Conservation (phyloP, 768 basidiomycete genomes). For the Boletus pseudo-olivaceus region DNA sequence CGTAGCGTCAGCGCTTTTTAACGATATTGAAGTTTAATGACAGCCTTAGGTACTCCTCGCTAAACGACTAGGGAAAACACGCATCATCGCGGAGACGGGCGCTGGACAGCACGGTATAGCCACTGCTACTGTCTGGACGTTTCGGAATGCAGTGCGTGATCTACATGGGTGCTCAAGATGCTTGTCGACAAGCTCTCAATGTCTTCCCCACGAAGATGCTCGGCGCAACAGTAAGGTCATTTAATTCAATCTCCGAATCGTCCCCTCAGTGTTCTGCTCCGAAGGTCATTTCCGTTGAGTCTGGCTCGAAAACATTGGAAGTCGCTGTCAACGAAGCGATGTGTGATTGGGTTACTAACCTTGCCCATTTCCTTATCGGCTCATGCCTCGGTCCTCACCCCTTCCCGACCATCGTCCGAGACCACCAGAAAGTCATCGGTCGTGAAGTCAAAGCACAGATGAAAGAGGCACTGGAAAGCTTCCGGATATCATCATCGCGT, state of each 20-base stretch:
- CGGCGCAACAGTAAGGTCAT: background rate
- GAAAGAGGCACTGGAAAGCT: background rate
- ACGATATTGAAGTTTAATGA: background rate
- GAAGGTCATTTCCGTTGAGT: background rate
- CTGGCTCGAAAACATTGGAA: background rate
- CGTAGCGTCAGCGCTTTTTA: background rate
- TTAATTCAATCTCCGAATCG: too few species aligned
- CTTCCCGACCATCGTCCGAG: constrained; percentile 1
- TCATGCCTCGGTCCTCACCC: constrained; percentile 2
- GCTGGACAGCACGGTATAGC: background rate
- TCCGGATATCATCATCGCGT: background rate
- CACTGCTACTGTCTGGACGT: background rate
- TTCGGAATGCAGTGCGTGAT: background rate
- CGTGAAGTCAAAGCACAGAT: background rate
- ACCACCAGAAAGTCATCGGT: constrained; percentile 1
- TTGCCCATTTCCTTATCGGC: constrained; percentile 1
- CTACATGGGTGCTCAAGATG: background rate
- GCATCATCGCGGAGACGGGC: background rate
- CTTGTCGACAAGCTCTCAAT: background rate
- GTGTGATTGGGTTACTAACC: constrained; percentile 1
- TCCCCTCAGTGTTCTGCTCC: background rate
- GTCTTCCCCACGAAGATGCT: background rate
- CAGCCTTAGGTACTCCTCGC: background rate
- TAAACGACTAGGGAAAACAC: background rate
- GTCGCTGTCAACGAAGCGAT: constrained; percentile 2